Percentiles rank a stretch among this genome's conserved stretches.
Evolutionary conservation across 768 basidiomycete species (phyloP).

Genomic region (Termitomyces titanicus): DNA sequence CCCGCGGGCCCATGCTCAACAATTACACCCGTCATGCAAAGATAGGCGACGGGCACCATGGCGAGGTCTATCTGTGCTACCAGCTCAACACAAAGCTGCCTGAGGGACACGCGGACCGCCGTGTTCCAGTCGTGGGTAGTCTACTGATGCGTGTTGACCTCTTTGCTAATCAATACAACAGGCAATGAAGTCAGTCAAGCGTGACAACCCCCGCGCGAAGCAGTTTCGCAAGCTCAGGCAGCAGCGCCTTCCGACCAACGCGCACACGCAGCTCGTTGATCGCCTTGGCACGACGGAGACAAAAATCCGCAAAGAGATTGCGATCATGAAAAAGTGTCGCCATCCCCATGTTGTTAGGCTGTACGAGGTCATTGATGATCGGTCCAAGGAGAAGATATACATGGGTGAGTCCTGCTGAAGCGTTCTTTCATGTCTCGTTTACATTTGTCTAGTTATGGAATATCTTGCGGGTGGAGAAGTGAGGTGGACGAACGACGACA

Average conservation of each 20-base stretch:
- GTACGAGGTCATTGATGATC: conserved; percentile 94
- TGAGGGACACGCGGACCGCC: conserved; percentile 35
- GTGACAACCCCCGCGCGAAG: conserved; percentile 64
- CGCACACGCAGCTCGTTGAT: conserved; percentile 60
- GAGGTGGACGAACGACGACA: conserved; percentile 70
- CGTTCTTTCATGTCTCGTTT: neutral
- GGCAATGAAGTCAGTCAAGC: conserved; percentile 79
- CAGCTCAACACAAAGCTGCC: conserved; percentile 41
- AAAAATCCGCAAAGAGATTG: conserved; percentile 91
- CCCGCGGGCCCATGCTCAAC: conserved; percentile 59
- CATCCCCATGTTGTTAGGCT: conserved; percentile 89
- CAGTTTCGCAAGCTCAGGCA: conserved; percentile 32
- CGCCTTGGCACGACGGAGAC: conserved; percentile 69
- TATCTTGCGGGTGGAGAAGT: conserved; percentile 95
- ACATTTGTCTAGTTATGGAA: conserved; percentile 73
- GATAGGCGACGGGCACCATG: conserved; percentile 88
- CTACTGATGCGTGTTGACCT: no score
- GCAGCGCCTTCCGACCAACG: conserved; percentile 40
- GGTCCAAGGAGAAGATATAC: conserved; percentile 82
- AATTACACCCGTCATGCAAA: conserved; percentile 76
- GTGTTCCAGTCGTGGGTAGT: conserved; percentile 37
- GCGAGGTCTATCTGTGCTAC: conserved; percentile 76
- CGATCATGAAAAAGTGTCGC: conserved; percentile 96
- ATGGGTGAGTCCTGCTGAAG: conserved; percentile 70
- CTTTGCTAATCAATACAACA: conserved; percentile 23